Percentiles rank a stretch among this genome's conserved stretches.
Evolutionary conservation across 208 protist species (phyloP).

Genomic region (Crithidia expoeki): DNA sequence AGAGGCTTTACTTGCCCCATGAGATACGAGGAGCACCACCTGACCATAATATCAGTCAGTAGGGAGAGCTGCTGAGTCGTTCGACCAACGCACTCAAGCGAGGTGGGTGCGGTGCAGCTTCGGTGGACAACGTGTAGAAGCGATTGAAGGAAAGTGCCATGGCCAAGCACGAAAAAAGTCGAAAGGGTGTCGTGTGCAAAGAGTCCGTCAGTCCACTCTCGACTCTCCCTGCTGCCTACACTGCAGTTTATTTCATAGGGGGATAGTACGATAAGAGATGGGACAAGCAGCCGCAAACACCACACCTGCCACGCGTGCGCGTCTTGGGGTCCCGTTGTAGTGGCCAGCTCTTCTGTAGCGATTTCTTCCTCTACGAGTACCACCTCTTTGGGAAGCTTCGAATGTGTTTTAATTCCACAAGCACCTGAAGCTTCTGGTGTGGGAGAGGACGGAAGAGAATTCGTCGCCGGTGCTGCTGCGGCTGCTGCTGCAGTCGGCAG

Average conservation of each 20-base stretch:
- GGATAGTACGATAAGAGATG: neutral
- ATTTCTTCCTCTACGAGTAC: neutral
- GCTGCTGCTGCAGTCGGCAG: neutral
- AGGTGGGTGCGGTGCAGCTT: conserved; percentile 14
- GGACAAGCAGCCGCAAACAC: conserved; percentile 10
- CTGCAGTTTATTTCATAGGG: neutral
- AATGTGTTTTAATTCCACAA: neutral
- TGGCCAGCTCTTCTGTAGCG: neutral
- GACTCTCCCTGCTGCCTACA: neutral
- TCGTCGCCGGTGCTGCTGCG: no score
- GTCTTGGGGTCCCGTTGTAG: neutral
- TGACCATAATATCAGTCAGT: neutral
- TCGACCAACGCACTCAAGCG: conserved; percentile 15
- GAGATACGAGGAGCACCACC: conserved; percentile 31
- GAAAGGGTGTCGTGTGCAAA: conserved; percentile 10
- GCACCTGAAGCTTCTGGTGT: neutral
- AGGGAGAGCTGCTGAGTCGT: conserved; percentile 21
- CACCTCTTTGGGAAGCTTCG: neutral
- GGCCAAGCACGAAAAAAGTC: conserved; percentile 13
- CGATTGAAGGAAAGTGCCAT: conserved; percentile 27
- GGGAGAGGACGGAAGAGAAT: neutral
- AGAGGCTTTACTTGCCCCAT: conserved; percentile 13
- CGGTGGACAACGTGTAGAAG: conserved; percentile 18
- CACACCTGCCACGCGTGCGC: neutral
- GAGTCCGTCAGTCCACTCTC: neutral